Evolutionary conservation across 169 alveolate species (phyloP).

Genomic region (Plasmodium ovale): DNA sequence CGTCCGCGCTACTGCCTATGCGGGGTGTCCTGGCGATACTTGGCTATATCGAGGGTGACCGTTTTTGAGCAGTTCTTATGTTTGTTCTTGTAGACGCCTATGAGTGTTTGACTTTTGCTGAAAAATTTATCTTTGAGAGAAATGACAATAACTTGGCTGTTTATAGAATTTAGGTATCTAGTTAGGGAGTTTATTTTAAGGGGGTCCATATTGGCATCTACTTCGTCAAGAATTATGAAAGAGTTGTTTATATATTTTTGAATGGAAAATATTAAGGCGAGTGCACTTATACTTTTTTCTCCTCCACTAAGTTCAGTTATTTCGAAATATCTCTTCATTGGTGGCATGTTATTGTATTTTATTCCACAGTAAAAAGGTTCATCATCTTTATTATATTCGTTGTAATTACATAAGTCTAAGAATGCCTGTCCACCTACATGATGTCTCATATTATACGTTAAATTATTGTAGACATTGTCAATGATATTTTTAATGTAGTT

Average conservation of each 20-base stretch:
- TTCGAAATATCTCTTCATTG: conserved; percentile 83
- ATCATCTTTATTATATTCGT: conserved; percentile 78
- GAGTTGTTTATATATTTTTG: conserved; percentile 93
- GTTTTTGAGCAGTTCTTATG: conserved; percentile 82
- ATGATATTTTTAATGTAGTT: conserved; percentile 79
- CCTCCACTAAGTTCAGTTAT: conserved; percentile 93
- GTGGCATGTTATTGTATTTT: conserved; percentile 85
- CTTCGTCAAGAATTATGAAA: conserved; percentile 94
- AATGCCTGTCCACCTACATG: conserved; percentile 85
- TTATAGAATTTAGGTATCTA: conserved; percentile 82
- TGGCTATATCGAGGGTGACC: conserved; percentile 82
- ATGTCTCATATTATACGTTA: conserved; percentile 77
- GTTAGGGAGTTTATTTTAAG: conserved; percentile 88
- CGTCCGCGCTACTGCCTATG: no score
- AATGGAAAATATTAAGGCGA: conserved; percentile 92
- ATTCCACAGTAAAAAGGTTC: conserved; percentile 85
- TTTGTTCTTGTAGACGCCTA: conserved; percentile 88
- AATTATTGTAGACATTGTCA: conserved; percentile 81
- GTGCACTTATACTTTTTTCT: conserved; percentile 96
- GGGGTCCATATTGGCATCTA: conserved; percentile 94
- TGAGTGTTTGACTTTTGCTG: conserved; percentile 87
- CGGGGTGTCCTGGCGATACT: conserved; percentile 65
- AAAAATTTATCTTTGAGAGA: conserved; percentile 90
- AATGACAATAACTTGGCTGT: conserved; percentile 88
- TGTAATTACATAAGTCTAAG: conserved; percentile 81